A percentile compares a stretch with the other conserved stretches of the same genome.
phyloP scores from a whole-genome alignment of 768 basidiomycete species.

The Russula lepida region DNA sequence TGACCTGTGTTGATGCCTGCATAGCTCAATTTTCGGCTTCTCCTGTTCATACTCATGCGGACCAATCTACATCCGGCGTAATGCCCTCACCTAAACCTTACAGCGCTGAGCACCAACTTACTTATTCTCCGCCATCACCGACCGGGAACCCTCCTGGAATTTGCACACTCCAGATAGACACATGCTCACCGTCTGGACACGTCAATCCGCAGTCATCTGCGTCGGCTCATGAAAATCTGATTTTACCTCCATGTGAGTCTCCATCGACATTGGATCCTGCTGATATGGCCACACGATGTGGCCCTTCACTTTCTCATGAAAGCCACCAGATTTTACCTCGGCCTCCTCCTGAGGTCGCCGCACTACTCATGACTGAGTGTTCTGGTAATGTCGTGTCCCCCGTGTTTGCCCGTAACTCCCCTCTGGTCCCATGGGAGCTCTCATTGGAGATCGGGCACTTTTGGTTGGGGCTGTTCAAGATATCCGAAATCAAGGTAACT shows the following conservation, averaged over 20 bases:
- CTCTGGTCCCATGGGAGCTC: conserved; percentile 19
- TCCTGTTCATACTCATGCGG: background rate
- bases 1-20: background rate
- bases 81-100: background rate
- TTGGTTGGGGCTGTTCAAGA: conserved; percentile 18
- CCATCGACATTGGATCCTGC: background rate
- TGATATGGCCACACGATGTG: background rate
- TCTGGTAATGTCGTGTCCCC: conserved; percentile 1
- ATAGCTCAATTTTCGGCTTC: background rate
- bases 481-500: conserved; percentile 15
- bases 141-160: background rate
- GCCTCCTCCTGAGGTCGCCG: conserved; percentile 13
- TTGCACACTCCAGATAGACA: background rate
- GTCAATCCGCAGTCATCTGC: background rate
- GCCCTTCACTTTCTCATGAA: background rate
- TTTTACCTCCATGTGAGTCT: background rate
- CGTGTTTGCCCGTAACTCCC: conserved; percentile 14
- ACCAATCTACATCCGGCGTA: background rate
- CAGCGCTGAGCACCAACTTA: too few species aligned
- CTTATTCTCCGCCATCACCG: background rate
- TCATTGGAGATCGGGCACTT: conserved; percentile 16
- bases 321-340: background rate
- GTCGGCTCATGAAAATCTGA: background rate
- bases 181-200: background rate
- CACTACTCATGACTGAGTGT: background rate